Evolutionary conservation across 2,329 filamentous ascomycete genomes (phyloP).

Genomic region (Exophiala alcalophila): DNA sequence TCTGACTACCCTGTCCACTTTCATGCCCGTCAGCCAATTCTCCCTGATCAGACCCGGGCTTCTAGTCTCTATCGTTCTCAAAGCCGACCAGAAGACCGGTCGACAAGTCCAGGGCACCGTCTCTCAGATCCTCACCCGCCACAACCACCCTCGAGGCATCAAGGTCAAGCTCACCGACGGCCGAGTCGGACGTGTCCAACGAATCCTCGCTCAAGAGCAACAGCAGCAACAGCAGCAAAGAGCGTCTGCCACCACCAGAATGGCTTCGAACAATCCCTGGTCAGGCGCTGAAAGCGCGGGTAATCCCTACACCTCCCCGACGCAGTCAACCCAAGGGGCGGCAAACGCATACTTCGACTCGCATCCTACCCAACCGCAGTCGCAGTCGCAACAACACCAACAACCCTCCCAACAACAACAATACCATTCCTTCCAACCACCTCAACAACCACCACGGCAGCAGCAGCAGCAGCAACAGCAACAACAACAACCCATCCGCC

Average conservation of each 20-base stretch:
- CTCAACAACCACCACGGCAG: neutral
- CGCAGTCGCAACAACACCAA: slow-evolving; percentile 17
- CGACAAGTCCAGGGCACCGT: slow-evolving; percentile 66
- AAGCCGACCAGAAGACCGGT: slow-evolving; percentile 72
- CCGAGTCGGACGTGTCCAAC: slow-evolving; percentile 69
- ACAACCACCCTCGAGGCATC: slow-evolving; percentile 74
- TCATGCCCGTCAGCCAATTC: slow-evolving; percentile 29
- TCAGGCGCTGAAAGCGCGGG: slow-evolving; percentile 16
- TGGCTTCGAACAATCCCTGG: slow-evolving; percentile 27
- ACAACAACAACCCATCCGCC: slow-evolving; percentile 22
- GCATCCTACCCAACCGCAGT: slow-evolving; percentile 4
- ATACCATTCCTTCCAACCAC: too few species aligned
- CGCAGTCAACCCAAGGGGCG: slow-evolving; percentile 27
- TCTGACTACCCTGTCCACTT: slow-evolving; percentile 4
- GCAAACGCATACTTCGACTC: slow-evolving; percentile 36
- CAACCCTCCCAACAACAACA: too few species aligned
- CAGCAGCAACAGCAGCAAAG: neutral
- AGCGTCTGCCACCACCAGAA: too few species aligned
- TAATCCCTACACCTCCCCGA: slow-evolving; percentile 11
- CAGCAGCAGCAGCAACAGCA: slow-evolving; percentile 6
- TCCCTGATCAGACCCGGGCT: slow-evolving; percentile 50
- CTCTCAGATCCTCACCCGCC: slow-evolving; percentile 65
- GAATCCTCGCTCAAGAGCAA: slow-evolving; percentile 15
- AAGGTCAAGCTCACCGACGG: slow-evolving; percentile 73
- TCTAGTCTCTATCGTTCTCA: slow-evolving; percentile 69